Evolutionary conservation across 345 rosid genomes (phyloP), one percentile per base, ranked within the genome.

Genomic region (Erodium maritimum): DNA sequence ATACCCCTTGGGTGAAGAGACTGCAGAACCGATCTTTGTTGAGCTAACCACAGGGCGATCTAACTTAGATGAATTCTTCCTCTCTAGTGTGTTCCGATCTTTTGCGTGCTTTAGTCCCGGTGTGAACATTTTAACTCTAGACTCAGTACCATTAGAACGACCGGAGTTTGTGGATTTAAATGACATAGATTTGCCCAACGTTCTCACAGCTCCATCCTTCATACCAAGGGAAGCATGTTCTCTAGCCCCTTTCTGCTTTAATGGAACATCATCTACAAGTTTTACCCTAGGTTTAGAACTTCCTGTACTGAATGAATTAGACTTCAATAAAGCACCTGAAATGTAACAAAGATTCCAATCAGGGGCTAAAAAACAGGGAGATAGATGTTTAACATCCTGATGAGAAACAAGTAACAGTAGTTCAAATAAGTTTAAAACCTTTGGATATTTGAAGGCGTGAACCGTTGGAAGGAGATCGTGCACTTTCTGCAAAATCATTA

Each of bases 261-360:
- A 88, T 67, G 71, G 71, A 71, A 76, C 25, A 67, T 83, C 95
- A 67, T 86, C 87, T 22, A 73, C 77, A 67, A 69, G 80, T 77
- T 79, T 82, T 74, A 79, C 77, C 77, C 82, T 94, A 5, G 80
- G 73, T 73, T 79, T 85, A 53, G 74, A 71, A 77, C 63, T 80
- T 10, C 68, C 62, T 46, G 71, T 63, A 71, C 64, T 87, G 75
- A 82, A 94, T 23, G 96, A 94, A 58, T 73, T 84, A 66, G 97
- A 85, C 79, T 85, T 94, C 58, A 76, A 67, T 29, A 85, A 76
- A 61, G 76, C 56, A 70, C 87, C 99, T 94, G n/a, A n/a, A n/a
- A n/a, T n/a, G 76, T 46, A 76, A 21, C 68, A 64, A 61, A 42
- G 12, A 42, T 42, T 42, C 48, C 48, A 42, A 14, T 42, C 12